Evolutionary conservation across 2,329 filamentous ascomycete genomes (phyloP).

Genomic region (Plenodomus lindquistii): DNA sequence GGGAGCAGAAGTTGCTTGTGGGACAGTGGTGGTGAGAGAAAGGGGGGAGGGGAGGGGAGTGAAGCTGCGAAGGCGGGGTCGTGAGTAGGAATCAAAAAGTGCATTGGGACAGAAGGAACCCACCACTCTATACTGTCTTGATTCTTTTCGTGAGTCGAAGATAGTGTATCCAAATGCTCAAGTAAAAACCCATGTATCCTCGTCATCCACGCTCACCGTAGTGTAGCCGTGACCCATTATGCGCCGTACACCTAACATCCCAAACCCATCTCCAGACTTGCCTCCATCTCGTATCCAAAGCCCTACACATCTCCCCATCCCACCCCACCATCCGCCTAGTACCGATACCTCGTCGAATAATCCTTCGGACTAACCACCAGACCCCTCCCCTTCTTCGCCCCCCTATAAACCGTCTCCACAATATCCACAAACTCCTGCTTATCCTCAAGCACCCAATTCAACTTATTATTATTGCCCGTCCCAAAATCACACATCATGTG

Average conservation of each 20-base stretch:
- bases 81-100: no score
- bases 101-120: no score
- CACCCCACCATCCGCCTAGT: constrained; percentile 47
- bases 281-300: not conserved
- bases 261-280: not conserved
- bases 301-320: not conserved
- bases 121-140: not conserved
- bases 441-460: constrained; percentile 95
- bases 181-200: not conserved
- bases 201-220: not conserved
- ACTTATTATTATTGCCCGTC: constrained; percentile 98
- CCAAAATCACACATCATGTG: constrained; percentile 98
- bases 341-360: constrained; percentile 71
- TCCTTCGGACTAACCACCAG: constrained; percentile 94
- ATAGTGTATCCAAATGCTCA: not conserved
- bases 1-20: constrained; percentile 82
- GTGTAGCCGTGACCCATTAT: not conserved
- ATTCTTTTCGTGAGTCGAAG: not conserved
- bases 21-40: constrained; percentile 52
- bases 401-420: constrained; percentile 94
- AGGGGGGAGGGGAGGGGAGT: not conserved
- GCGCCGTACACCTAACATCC: not conserved
- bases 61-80: no score
- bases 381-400: constrained; percentile 97
- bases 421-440: constrained; percentile 99